phyloP scores from a whole-genome alignment of 768 basidiomycete species.

The Coprinellus micaceus region DNA sequence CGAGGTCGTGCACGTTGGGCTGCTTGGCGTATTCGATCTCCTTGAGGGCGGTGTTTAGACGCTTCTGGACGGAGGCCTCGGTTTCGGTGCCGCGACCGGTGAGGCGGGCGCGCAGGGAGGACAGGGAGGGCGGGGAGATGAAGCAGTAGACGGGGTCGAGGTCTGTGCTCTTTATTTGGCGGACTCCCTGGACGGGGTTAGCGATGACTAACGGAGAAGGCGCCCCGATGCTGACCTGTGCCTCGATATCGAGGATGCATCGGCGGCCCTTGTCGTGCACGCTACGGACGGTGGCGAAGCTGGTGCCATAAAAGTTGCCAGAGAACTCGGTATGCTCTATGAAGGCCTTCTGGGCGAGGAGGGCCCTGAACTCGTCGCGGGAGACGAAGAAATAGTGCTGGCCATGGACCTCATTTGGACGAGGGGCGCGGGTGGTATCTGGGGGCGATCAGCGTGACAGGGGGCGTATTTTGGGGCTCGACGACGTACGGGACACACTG shows the following conservation, averaged over 20 bases:
- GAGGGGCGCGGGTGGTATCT: constrained; percentile 89
- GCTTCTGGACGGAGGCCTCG: constrained; percentile 64
- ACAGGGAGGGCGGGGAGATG: constrained; percentile 81
- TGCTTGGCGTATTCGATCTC: constrained; percentile 86
- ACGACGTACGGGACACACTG: constrained; percentile 78
- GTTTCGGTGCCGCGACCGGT: constrained; percentile 81
- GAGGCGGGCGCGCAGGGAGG: constrained; percentile 67
- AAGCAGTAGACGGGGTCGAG: constrained; percentile 88
- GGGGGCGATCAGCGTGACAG: constrained; percentile 14
- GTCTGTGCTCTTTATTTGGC: constrained; percentile 80
- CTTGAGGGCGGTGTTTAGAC: constrained; percentile 70
- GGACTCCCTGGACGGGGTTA: constrained; percentile 65
- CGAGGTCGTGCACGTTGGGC: constrained; percentile 68
- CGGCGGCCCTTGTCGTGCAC: constrained; percentile 68
- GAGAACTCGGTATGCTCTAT: constrained; percentile 95
- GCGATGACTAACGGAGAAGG: neutral
- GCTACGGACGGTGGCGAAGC: constrained; percentile 66
- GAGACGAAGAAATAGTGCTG: constrained; percentile 85
- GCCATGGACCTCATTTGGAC: constrained; percentile 79
- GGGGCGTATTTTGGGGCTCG: constrained; percentile 12
- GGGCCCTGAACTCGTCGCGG: constrained; percentile 62
- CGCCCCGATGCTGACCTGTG: constrained; percentile 67
- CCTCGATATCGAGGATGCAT: constrained; percentile 94
- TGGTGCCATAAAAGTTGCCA: constrained; percentile 91
- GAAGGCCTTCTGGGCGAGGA: constrained; percentile 72